Base-by-base conservation (phyloP, 805 yeast genomes). In the Peterozyma xylosa region DNA sequence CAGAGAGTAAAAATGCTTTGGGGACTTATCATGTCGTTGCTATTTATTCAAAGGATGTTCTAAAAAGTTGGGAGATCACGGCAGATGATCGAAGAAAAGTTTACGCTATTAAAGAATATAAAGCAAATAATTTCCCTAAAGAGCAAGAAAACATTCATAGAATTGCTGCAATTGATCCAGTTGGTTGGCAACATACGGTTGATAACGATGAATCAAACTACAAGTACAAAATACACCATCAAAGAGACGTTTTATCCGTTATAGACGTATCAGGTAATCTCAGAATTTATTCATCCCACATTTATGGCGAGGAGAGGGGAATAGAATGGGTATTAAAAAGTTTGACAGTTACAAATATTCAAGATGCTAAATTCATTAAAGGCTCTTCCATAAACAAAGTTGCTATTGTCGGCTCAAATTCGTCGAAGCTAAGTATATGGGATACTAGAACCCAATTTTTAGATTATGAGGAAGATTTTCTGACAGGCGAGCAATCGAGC, bases 301-400 rank as follows among this genome's bases (percentile, higher is more conserved):
- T 68, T 2, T 51, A 50, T 10, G 44, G 50, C 13, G 40, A 48
- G 1, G 43, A 46, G 16, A 40, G 56, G 30, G 46, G 38, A n/a
- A 56, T 83, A 1, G 42, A 42, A 7, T 87, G 95, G 93, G 59
- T 62, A 3, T 65, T 73, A 41, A 69, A 73, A 2, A 67, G 68
- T 30, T 57, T 60, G 2, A 62, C 86, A 27, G 66, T 69, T 38
- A 82, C 96, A 0, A 81, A 79, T 21, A 69, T 84, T 3, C 42
- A 48, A 4, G 62, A 73, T 30, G 75, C 83, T 2, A 59, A 74
- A 11, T 68, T 69, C 39, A 70, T 87, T 2, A 77, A 81, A 41
- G 95, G 90, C 0, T 85, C 96, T 0, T 80, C 93, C 0, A 75
- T 82, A 9, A 76, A 79, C 41, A 87, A 86, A 51, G 62, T 88